Conservation (phyloP, 1,139 yeast species). For the Tardiomyces digboiensis region DNA sequence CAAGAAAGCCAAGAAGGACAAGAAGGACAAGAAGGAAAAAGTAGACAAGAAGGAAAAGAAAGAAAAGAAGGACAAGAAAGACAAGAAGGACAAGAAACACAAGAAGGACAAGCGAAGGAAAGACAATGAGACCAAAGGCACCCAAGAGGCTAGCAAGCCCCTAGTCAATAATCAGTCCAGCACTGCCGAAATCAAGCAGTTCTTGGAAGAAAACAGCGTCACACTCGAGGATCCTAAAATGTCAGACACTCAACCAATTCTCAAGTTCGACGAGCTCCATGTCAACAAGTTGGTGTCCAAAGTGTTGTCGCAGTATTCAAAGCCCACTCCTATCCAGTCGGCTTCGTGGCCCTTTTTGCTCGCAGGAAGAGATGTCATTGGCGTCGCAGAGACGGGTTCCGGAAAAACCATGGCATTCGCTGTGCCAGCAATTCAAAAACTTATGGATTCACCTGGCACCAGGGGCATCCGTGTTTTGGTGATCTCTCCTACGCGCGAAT, state of each 20-base stretch:
- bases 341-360: slow-evolving; percentile 93
- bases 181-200: slow-evolving; percentile 43
- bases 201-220: slow-evolving; percentile 64
- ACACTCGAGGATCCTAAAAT: slow-evolving; percentile 60
- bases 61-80: slow-evolving; percentile 36
- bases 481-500: slow-evolving; percentile 94
- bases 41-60: slow-evolving; percentile 26
- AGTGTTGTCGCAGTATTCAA: slow-evolving; percentile 60
- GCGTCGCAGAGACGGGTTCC: slow-evolving; percentile 98
- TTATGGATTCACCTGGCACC: slow-evolving; percentile 7
- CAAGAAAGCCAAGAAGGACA: slow-evolving; percentile 31
- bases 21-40: slow-evolving; percentile 41
- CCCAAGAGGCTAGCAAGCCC: slow-evolving; percentile 4
- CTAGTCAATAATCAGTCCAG: slow-evolving; percentile 2
- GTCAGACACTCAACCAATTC: slow-evolving; percentile 50
- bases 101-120: slow-evolving; percentile 34
- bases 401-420: slow-evolving; percentile 98
- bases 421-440: slow-evolving; percentile 77
- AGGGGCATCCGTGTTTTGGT: slow-evolving; percentile 66
- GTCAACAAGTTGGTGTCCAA: slow-evolving; percentile 47
- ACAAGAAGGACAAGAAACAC: slow-evolving; percentile 35
- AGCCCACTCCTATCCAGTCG: slow-evolving; percentile 97
- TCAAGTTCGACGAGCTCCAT: slow-evolving; percentile 54
- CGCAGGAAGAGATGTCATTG: slow-evolving; percentile 77
- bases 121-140: slow-evolving; percentile 32